Percentiles rank a stretch among this genome's conserved stretches.
phyloP scores from a whole-genome alignment of 768 basidiomycete genomes.

The Galerina marginata region DNA sequence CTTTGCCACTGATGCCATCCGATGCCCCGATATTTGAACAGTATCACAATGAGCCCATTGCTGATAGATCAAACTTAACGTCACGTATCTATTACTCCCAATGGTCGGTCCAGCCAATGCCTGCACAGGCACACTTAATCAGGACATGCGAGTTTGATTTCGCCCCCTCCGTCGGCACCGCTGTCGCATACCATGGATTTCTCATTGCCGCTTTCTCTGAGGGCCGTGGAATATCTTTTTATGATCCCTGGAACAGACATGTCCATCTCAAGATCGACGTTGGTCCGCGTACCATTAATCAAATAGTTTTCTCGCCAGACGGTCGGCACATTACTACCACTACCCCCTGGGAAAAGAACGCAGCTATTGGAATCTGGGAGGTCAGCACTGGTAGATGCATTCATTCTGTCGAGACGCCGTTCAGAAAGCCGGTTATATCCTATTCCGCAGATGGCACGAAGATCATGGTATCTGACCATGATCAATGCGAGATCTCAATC shows the following conservation, averaged over 20 bases:
- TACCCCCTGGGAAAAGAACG: too few relatives aligned
- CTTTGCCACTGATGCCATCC: neutral
- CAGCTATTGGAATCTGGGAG: slow-evolving; percentile 2
- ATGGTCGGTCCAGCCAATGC: neutral
- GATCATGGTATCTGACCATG: neutral
- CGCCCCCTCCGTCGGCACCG: neutral
- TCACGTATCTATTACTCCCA: neutral
- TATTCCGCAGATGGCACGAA: neutral
- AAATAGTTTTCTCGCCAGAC: neutral
- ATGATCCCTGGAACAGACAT: neutral
- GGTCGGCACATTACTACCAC: neutral
- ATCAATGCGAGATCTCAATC: neutral
- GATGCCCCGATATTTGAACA: neutral
- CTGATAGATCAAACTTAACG: neutral
- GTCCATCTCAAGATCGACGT: neutral
- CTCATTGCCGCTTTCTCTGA: neutral
- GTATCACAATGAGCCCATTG: neutral
- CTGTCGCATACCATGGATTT: neutral
- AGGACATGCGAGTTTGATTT: neutral
- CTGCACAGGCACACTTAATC: neutral
- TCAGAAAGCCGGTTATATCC: neutral
- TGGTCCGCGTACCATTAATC: neutral
- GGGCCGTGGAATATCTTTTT: neutral
- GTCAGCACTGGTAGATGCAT: neutral
- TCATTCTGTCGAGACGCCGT: neutral